Evolutionary conservation across 2,329 filamentous ascomycete genomes (phyloP), one percentile per base, ranked within the genome.

Genomic region (Ophiosphaerella korrae): DNA sequence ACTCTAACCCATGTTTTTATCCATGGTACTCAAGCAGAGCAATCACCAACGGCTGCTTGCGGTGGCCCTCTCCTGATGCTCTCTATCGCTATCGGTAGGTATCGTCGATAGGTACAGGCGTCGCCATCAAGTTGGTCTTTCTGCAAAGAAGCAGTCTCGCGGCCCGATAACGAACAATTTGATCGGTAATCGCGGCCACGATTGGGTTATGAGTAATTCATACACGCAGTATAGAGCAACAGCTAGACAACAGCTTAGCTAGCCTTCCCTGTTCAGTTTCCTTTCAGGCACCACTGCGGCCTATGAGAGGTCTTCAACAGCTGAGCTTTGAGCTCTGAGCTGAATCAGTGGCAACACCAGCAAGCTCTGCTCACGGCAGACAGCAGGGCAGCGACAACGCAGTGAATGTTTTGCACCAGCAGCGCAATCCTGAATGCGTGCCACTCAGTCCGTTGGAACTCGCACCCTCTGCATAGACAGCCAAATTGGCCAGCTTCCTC

Each of bases 401-500:
- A 42, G 32, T 44, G 26, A 47, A 47, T 16, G 44, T 34, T 56
- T 46, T 23, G 38, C 37, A 55, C 52, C 45, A 52, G 52, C 55
- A 51, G 49, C 46, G 55, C 47, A 53, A 47, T 41, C 48, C 49
- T 38, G 41, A 56, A 43, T 42, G 45, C 35, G 38, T 38, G 35
- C 32, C 37, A 24, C 24, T 39, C 21, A 11, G n/a, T 29, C 21
- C 39, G 29, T 14, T 29, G 26, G 7, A 29, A 16, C n/a, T 32
- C 31, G 43, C 43, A 45, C 33, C 11, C 16, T 26, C 16, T 26
- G 43, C 43, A 45, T 39, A 39, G 26, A 11, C 26, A 29, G 34
- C 14, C 34, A 39, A 32, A 32, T 32, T 31, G 35, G n/a, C 8
- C 39, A 32, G 24, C 16, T 21, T 36, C 18, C 26, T 29, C 16